These are phyloP conservation scores for Parietichytrium sp. DNA, from an alignment of 108 stramenopile species.

Conservation along the genomic window DNA sequence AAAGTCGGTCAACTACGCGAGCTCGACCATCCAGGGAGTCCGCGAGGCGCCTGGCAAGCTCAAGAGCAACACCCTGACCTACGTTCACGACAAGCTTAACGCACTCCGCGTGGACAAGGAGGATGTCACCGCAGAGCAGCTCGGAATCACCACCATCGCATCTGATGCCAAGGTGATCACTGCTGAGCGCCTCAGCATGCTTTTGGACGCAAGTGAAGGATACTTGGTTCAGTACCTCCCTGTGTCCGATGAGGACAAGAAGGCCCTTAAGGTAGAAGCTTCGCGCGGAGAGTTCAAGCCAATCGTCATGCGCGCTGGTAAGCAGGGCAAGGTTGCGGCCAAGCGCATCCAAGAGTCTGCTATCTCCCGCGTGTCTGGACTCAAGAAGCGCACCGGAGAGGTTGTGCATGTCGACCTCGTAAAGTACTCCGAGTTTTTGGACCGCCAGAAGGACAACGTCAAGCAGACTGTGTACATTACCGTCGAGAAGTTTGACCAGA, in stretches of 20 bases:
- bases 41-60: slow-evolving; percentile 27
- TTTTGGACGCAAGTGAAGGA: slow-evolving; percentile 22
- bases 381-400: slow-evolving; percentile 36
- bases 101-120: background rate
- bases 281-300: background rate
- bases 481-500: slow-evolving; percentile 37
- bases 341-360: background rate
- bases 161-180: background rate
- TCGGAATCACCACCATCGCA: background rate
- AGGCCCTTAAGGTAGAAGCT: background rate
- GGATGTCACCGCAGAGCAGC: background rate
- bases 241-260: background rate
- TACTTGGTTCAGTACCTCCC: slow-evolving; percentile 37
- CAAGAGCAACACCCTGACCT: background rate
- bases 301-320: background rate
- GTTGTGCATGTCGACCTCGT: slow-evolving; percentile 23
- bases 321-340: slow-evolving; percentile 16
- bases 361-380: background rate
- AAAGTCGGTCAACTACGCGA: background rate
- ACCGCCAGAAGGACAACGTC: slow-evolving; percentile 28
- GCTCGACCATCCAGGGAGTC: background rate
- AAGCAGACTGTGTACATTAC: background rate
- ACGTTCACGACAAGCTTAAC: slow-evolving; percentile 26
- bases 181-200: slow-evolving; percentile 22
- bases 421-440: slow-evolving; percentile 4